Conservation (phyloP, 306 rosid genomes). For the Quillaja saponaria region DNA sequence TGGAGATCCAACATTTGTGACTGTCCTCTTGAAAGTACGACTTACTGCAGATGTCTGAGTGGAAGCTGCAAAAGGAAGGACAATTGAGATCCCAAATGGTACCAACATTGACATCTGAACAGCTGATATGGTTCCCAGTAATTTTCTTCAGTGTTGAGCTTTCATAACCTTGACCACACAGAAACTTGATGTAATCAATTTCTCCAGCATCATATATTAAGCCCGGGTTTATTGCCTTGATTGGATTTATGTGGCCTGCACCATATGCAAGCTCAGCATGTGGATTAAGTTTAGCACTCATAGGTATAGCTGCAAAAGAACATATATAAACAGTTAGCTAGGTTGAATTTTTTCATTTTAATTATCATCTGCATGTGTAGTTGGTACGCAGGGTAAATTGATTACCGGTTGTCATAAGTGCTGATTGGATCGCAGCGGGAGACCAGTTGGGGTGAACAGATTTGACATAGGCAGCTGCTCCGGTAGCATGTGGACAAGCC, state of each 20-base stretch:
- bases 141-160: no score
- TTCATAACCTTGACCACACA: conserved; percentile 53
- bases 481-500: conserved; percentile 43
- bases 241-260: conserved; percentile 39
- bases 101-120: no score
- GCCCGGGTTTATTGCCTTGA: conserved; percentile 35
- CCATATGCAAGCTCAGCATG: no score
- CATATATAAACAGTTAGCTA: neutral
- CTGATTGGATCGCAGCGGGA: conserved; percentile 38
- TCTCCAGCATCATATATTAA: conserved; percentile 42
- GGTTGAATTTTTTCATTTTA: no score
- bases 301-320: conserved; percentile 32
- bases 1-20: conserved; percentile 50
- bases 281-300: conserved; percentile 20
- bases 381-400: no score
- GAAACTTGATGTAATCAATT: conserved; percentile 32
- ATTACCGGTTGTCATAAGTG: conserved; percentile 44
- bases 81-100: no score
- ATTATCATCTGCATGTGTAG: neutral
- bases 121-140: no score
- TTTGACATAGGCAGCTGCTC: conserved; percentile 33
- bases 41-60: conserved; percentile 1
- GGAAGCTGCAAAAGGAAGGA: conserved; percentile 13
- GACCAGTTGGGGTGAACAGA: conserved; percentile 41
- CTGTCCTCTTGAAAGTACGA: conserved; percentile 39